Base-by-base conservation (phyloP, 345 rosid species). In the Cochlearia excelsa region DNA sequence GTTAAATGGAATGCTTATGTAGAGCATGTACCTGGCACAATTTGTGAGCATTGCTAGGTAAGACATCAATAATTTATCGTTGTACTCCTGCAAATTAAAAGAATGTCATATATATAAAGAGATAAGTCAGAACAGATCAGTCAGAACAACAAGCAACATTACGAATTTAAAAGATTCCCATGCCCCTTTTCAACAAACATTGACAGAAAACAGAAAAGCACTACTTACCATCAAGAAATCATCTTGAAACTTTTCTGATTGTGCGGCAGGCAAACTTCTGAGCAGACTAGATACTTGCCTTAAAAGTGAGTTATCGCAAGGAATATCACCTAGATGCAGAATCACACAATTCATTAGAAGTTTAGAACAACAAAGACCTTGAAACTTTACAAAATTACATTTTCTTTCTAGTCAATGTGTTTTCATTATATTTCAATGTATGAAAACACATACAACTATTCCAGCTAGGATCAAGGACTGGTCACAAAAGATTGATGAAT, bases 41-140 rank as follows among this genome's bases (percentile, higher is more conserved):
- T 83, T 92, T 44, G 98, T 92, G 78, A 92, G 63, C 93, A 88
- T 88, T 56, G 98, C 97, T 71, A 88, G 78, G 79, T 88, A 86
- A 57, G 94, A 70, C 60, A 85, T 81, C 84, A 92, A 71, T 69
- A 92, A 67, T 1, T 94, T 89, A 56, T 93, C 99, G 44, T 82
- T 93, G 75, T 93, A 89, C 75, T 93, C 99, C 97, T 93, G 79
- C 9, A 52, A 57, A 65, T 5, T 27, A 71, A 35, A 38, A 60
- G 28, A 64, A 57, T 6, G 44, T 27, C 43, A 56, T 9, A 56
- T 3, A 33, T 6, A 26, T 5, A 26, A 44, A 40, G 38, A 46
- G 23, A 16, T 16, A 16, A 16, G 23, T 16, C 23, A 16, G 23
- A 16, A 16, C 23, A 16, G 23, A 16, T 41, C 28, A 54, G n/a